Evolutionary conservation across 2,329 filamentous ascomycete genomes (phyloP).

Genomic region (Pyricularia sp.): DNA sequence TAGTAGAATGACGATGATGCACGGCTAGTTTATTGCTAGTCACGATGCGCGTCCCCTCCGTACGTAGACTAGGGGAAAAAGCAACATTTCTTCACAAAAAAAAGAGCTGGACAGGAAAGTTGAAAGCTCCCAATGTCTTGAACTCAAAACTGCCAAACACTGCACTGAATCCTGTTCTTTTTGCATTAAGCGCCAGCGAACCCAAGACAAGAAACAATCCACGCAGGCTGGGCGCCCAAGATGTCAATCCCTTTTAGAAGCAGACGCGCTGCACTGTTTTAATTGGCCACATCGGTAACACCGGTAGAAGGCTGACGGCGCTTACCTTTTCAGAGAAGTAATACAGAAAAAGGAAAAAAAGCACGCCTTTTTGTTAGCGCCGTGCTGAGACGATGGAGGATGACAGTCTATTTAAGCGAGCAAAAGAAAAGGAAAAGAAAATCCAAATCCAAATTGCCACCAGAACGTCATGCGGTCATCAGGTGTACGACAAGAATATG

Average conservation of each 20-base stretch:
- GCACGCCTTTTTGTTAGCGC: neutral
- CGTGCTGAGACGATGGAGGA: neutral
- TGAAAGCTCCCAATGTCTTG: neutral
- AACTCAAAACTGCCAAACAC: neutral
- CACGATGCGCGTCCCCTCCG: neutral
- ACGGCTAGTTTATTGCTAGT: neutral
- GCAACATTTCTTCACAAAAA: neutral
- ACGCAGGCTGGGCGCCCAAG: neutral
- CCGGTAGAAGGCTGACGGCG: neutral
- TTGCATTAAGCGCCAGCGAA: too few species aligned
- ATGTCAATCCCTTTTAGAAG: neutral
- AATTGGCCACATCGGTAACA: neutral
- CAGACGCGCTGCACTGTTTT: neutral
- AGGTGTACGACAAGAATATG: neutral
- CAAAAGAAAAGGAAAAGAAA: neutral
- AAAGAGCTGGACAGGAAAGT: neutral
- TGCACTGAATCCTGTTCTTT: neutral
- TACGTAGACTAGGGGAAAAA: neutral
- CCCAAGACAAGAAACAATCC: too few species aligned
- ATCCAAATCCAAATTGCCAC: neutral
- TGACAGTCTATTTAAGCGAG: neutral
- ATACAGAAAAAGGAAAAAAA: neutral
- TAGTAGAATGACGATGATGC: neutral
- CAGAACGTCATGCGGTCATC: neutral
- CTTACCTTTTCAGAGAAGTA: neutral